phyloP scores from a whole-genome alignment of 352 stramenopile genomes.

The Thraustochytrium sp. region DNA sequence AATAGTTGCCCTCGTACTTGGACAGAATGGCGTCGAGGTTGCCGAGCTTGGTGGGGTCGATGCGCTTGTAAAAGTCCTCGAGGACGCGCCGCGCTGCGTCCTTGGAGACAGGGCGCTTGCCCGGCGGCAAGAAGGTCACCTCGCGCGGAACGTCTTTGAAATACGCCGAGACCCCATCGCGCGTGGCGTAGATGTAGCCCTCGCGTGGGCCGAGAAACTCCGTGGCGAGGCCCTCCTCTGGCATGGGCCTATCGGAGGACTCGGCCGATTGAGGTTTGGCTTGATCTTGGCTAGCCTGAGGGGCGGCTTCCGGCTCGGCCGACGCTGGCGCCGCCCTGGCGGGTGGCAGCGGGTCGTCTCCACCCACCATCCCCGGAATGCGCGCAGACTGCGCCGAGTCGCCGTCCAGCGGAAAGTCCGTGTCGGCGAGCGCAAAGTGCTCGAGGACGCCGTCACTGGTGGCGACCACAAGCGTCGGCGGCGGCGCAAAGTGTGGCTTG shows the following conservation, averaged over 20 bases:
- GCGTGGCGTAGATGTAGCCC: not conserved
- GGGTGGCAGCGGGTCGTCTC: not conserved
- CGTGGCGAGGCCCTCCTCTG: too few species aligned
- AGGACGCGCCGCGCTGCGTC: not conserved
- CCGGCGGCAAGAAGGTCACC: not conserved
- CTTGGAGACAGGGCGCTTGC: not conserved
- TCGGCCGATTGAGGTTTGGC: too few species aligned
- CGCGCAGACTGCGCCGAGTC: not conserved
- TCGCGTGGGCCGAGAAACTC: not conserved
- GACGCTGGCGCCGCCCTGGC: not conserved
- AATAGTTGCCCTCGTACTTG: not conserved
- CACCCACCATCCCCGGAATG: constrained; percentile 1
- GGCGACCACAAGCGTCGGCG: not conserved
- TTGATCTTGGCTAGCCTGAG: too few species aligned
- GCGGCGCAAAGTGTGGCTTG: not conserved
- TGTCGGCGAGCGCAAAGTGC: constrained; percentile 21
- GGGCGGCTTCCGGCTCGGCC: too few species aligned
- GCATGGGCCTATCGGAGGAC: too few species aligned
- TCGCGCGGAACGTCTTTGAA: not conserved
- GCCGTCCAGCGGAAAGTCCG: not conserved
- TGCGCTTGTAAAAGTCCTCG: not conserved
- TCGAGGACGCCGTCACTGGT: constrained; percentile 4
- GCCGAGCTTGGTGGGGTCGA: not conserved
- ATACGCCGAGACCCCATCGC: not conserved
- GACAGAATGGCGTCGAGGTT: not conserved